A percentile compares a stretch with the other conserved stretches of the same genome.
Conservation (phyloP, 2,329 filamentous ascomycete species). For the Ophiostoma sp. region DNA sequence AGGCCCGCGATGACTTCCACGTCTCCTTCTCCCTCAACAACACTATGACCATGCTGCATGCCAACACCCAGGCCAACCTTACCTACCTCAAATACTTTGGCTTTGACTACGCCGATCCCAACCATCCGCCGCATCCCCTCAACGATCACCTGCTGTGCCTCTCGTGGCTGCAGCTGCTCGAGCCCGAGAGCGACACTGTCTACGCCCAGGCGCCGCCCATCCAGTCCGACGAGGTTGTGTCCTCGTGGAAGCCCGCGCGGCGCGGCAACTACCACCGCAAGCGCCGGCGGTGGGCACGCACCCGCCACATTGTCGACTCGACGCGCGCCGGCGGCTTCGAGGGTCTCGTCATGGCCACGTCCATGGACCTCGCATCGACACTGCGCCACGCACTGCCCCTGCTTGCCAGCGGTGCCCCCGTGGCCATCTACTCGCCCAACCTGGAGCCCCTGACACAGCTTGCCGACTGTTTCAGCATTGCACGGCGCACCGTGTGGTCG, state of each 20-base stretch:
- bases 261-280: constrained; percentile 86
- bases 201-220: constrained; percentile 62
- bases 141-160: constrained; percentile 74
- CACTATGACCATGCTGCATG: constrained; percentile 74
- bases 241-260: constrained; percentile 72
- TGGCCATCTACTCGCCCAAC: constrained; percentile 78
- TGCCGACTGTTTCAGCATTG: constrained; percentile 78
- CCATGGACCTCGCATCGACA: constrained; percentile 74
- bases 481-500: constrained; percentile 67
- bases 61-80: constrained; percentile 81
- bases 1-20: constrained; percentile 46
- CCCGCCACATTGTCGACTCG: constrained; percentile 66
- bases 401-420: constrained; percentile 72
- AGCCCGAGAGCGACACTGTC: constrained; percentile 67
- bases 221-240: constrained; percentile 56
- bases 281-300: constrained; percentile 71
- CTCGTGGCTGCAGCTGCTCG: constrained; percentile 86
- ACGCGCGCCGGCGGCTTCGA: constrained; percentile 73
- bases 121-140: constrained; percentile 68
- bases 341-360: constrained; percentile 73
- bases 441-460: constrained; percentile 73
- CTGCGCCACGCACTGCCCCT: constrained; percentile 72
- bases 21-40: constrained; percentile 65
- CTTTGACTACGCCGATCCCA: constrained; percentile 66
- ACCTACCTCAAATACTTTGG: constrained; percentile 83